Base-by-base conservation (phyloP, 208 protist species). In the Endotrypanum monterogeii region DNA sequence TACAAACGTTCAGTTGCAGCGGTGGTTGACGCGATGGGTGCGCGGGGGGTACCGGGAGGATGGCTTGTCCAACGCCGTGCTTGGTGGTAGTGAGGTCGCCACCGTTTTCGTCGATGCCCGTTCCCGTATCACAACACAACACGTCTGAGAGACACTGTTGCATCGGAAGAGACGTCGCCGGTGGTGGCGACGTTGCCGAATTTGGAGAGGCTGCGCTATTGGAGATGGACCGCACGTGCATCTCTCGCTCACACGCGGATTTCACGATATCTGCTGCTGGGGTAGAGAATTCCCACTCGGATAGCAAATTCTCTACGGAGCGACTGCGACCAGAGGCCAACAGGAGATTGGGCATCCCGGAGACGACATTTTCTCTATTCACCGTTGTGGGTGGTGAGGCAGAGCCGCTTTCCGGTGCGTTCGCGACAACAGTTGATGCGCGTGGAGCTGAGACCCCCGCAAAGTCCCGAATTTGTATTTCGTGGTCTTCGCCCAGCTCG, bases 191-290 rank as follows among this genome's bases (percentile, higher is more conserved):
- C 4, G 1, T 52, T 11, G 9, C 32, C 4, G 4, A 30, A n/a
- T 28, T 20, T 48, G 30, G 48, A 30, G 50, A 71, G 3, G 25
- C 66, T 39, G 20, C 44, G 48, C 1, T 55, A 32, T 44, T 57
- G 23, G 72, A 66, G 30, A 56, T 0, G 23, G 63, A 16, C n/a
- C 72, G 32, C 51, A 30, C 51, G 9, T 12, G 35, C 1, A 50
- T 32, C 54, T 72, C 73, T 7, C 56, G 63, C 35, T 78, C 73
- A 32, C 73, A 78, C 23, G 73, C 73, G 1, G 73, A 30, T 5
- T 55, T 25, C 12, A 50, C 41, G 44, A 60, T 72, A 57, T 71
- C 63, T 1, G 9, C 41, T 11, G 65, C 56, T 8, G 65, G 25
- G 12, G 30, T 32, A 20, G 41, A 41, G 6, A 56, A n/a, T 39